Conservation (phyloP, 1,139 yeast species). For the Sugiyamaella xylanicola region DNA sequence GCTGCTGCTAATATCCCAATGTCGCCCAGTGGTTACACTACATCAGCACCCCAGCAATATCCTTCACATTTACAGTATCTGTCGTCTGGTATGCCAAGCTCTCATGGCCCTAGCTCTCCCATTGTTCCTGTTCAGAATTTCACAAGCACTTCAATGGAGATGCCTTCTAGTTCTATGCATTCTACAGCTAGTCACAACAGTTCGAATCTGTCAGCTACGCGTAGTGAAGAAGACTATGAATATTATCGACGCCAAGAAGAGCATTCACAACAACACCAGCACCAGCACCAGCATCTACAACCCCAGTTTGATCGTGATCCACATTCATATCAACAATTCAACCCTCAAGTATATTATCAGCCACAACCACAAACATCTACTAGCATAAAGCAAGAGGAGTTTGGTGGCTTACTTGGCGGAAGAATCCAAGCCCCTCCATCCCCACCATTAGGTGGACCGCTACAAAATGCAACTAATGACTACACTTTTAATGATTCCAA, state of each 20-base stretch:
- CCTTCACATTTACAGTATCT: conserved; percentile 6
- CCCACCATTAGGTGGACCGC: neutral
- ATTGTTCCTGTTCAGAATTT: neutral
- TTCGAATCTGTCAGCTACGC: neutral
- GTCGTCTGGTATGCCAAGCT: conserved; percentile 1
- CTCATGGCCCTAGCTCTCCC: conserved; percentile 8
- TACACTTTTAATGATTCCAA: conserved; percentile 11
- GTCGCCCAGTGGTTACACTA: conserved; percentile 14
- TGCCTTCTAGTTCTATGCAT: neutral
- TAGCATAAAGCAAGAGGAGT: conserved; percentile 8
- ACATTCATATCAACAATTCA: neutral
- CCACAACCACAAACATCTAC: neutral
- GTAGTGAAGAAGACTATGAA: conserved; percentile 12
- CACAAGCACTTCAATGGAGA: neutral
- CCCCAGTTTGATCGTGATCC: neutral
- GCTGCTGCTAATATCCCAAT: conserved; percentile 8
- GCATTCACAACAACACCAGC: neutral
- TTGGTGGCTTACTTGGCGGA: conserved; percentile 1
- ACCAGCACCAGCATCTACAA: conserved; percentile 5
- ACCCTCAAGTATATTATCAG: conserved; percentile 8
- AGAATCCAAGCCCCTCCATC: conserved; percentile 2
- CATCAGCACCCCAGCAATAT: conserved; percentile 13
- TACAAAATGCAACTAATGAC: conserved; percentile 1
- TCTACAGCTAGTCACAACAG: neutral
- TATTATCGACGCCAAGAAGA: conserved; percentile 11